These are phyloP conservation scores for Mycena olivaceomarginata DNA, from an alignment of 768 basidiomycete species.

Conservation along the genomic window DNA sequence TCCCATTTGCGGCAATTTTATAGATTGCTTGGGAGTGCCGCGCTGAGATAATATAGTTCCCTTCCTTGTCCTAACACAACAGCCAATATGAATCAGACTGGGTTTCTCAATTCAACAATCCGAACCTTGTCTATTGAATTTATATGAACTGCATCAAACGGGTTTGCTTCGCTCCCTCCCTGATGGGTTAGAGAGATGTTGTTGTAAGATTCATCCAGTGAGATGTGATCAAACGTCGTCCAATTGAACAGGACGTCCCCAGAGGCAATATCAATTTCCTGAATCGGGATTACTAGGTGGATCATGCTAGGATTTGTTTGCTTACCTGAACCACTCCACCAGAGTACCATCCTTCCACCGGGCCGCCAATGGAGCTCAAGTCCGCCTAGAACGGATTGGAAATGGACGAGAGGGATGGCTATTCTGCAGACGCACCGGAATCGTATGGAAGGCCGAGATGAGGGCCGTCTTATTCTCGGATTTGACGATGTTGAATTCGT, in stretches of 20 bases:
- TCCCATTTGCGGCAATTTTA: constrained; percentile 41
- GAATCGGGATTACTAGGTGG: constrained; percentile 4
- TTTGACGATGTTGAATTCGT: constrained; percentile 36
- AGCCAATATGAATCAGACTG: not conserved
- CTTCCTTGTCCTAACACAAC: constrained; percentile 33
- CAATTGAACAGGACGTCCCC: constrained; percentile 37
- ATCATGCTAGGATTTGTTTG: not conserved
- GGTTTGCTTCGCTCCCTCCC: not conserved
- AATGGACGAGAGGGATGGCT: not conserved
- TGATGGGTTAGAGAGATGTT: constrained; percentile 11
- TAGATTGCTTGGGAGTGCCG: constrained; percentile 43
- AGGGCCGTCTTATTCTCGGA: constrained; percentile 31
- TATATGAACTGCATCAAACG: constrained; percentile 36
- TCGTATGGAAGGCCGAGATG: constrained; percentile 16
- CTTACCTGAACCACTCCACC: not conserved
- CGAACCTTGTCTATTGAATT: constrained; percentile 39
- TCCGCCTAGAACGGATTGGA: not conserved
- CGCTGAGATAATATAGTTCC: constrained; percentile 46
- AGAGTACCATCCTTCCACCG: constrained; percentile 23
- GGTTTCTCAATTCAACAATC: not conserved
- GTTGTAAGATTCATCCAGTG: constrained; percentile 30
- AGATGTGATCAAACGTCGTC: constrained; percentile 35
- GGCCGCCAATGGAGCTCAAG: constrained; percentile 29
- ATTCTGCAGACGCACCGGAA: constrained; percentile 20
- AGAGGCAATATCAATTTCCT: constrained; percentile 34